Evolutionary conservation across 2,329 filamentous ascomycete species (phyloP), one percentile per base, ranked within the genome.

Genomic region (Dactylellina leptospora): DNA sequence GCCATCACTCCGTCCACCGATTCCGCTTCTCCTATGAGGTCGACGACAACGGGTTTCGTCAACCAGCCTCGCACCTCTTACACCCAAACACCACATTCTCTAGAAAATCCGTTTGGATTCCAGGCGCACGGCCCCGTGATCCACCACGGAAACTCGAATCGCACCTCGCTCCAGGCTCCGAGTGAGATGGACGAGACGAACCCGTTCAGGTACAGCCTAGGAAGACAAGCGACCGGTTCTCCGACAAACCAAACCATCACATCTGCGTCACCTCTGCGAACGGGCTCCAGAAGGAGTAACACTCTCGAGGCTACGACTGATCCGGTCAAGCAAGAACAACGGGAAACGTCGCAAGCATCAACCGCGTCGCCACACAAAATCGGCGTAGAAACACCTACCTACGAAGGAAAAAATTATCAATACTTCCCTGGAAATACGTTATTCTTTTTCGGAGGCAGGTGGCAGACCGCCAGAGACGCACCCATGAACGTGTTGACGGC

Each of bases 341-440:
- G 66, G 20, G 64, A 72, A 48, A 48, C 59, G 27, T 66, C 68
- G 22, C 59, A 73, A 33, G 48, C 60, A 38, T 64, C 60, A 33
- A 55, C 54, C 23, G 45, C 60, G 1, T 66, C 53, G 10, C 50
- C 50, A 9, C 53, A 54, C 8, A 66, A 66, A 28, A 25, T 25
- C 13, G 54, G 56, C 16, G 28, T 48, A 3, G 56, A 66, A 20
- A 22, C 38, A 9, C 53, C 63, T 10, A 50, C 55, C 10, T 74
- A 73, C 25, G 36, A 36, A 61, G 88, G 90, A 55, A 88, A 85
- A 75, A 96, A 97, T 76, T 90, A 93, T 80, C 87, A 97, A 79
- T 96, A 96, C 79, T 97, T 97, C 77, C 86, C 91, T 45, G 95
- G 95, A 47, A 99, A 97, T 78, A 96, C 92, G 0, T 83, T 92